Evolutionary conservation across 2,329 filamentous ascomycete species (phyloP), one percentile per base, ranked within the genome.

Genomic region (Epichloe amarillans): DNA sequence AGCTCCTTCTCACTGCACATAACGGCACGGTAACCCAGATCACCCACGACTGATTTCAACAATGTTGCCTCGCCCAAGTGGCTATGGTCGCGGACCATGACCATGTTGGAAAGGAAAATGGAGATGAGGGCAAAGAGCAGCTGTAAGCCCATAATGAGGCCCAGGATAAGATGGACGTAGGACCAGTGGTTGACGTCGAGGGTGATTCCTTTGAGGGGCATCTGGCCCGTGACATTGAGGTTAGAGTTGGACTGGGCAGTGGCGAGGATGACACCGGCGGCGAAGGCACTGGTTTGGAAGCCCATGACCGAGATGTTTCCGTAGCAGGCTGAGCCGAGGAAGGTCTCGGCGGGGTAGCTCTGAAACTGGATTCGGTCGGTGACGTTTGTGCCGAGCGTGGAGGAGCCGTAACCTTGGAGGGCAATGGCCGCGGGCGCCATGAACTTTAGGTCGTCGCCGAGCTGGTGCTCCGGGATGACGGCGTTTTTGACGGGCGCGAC

Each of bases 301-400:
- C 65, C 72, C 59, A 77, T 69, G 0, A 49, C 50, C 0, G 58
- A 33, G 0, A 43, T 40, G 23, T 57, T 54, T 1, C 72, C 72
- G 12, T 60, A 50, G 12, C 57, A 49, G 3, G 64, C 58, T 0
- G 41, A 38, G 2, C 72, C 72, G 47, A 66, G 72, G 4, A 61
- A 52, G 1, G 66, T 66, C 47, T 71, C 67, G 26, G 64, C 60
- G 0, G 72, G 71, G 47, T 73, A 74, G 10, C 65, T 66, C 55
- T 72, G 69, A 43, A 61, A 66, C 53, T 65, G 62, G 37, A 59
- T 53, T 48, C 53, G 49, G 15, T 53, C 50, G 36, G 59, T 54
- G 50, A 54, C 54, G 52, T 57, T 58, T 47, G 33, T 57, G 48
- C 56, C 61, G 11, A 57, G 53, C 5, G 44, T 17, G 2, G 60